A percentile compares a stretch with the other conserved stretches of the same genome.
Evolutionary conservation across 2,329 filamentous ascomycete genomes (phyloP).

Genomic region (Epichloe typhina): DNA sequence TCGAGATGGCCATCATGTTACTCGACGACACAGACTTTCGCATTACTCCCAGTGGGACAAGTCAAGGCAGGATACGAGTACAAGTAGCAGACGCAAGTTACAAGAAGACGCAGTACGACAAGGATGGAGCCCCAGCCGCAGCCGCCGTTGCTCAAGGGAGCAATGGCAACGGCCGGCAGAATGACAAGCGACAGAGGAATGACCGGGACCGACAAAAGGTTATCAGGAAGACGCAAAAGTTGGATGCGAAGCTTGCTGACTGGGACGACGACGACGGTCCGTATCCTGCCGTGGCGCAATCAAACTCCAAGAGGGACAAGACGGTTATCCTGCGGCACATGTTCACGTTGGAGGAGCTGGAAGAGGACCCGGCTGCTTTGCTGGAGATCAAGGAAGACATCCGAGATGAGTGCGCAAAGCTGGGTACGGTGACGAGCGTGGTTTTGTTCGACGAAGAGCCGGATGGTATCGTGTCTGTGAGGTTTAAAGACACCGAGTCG

Average conservation of each 20-base stretch:
- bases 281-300: conserved; percentile 29
- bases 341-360: conserved; percentile 77
- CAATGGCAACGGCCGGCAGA: conserved; percentile 18
- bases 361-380: conserved; percentile 70
- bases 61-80: conserved; percentile 59
- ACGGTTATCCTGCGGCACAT: conserved; percentile 81
- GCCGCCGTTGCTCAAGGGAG: conserved; percentile 7
- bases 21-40: conserved; percentile 76
- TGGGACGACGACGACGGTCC: conserved; percentile 92
- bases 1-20: conserved; percentile 69
- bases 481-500: conserved; percentile 58
- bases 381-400: conserved; percentile 94
- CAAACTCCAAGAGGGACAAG: conserved; percentile 51
- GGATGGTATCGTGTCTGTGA: conserved; percentile 74
- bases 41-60: conserved; percentile 37
- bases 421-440: conserved; percentile 82
- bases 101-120: conserved; percentile 69
- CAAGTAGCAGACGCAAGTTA: conserved; percentile 79
- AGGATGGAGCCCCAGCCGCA: conserved; percentile 12
- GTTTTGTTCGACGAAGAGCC: conserved; percentile 78
- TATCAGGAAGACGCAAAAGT: conserved; percentile 79
- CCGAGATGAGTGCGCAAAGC: conserved; percentile 73
- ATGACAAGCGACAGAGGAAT: conserved; percentile 31
- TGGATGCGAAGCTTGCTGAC: conserved; percentile 83
- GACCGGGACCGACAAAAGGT: conserved; percentile 74